Conservation (phyloP, 345 rosid species). For the Carallia brachiata region DNA sequence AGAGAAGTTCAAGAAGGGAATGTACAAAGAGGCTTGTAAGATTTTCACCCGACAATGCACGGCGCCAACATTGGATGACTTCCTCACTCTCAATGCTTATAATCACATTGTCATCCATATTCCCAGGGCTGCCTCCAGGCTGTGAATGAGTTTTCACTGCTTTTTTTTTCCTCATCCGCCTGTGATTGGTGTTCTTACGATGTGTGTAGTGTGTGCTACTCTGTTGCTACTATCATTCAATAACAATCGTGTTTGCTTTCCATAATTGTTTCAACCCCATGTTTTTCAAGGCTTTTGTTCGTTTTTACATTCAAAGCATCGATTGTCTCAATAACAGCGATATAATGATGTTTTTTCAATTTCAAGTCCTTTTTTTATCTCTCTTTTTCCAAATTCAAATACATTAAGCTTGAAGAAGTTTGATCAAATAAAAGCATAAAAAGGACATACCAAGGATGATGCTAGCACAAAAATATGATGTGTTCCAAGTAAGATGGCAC, state of each 20-base stretch:
- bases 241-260: not conserved
- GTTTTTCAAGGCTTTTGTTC: too few relatives aligned
- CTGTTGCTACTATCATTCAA: not conserved
- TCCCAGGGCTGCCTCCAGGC: constrained; percentile 52
- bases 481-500: too few relatives aligned
- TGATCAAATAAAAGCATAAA: too few relatives aligned
- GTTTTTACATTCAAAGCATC: too few relatives aligned
- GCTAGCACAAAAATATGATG: too few relatives aligned
- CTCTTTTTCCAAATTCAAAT: too few relatives aligned
- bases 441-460: too few relatives aligned
- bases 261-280: not conserved
- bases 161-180: not conserved
- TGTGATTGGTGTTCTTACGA: not conserved
- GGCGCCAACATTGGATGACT: constrained; percentile 60
- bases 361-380: too few relatives aligned
- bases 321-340: too few relatives aligned
- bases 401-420: too few relatives aligned
- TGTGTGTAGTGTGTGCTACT: not conserved
- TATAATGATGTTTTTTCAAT: too few relatives aligned
- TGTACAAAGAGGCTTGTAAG: constrained; percentile 74
- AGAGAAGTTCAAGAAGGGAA: constrained; percentile 68
- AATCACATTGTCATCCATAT: constrained; percentile 59
- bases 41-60: constrained; percentile 74
- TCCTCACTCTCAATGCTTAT: constrained; percentile 76
- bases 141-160: constrained; percentile 26